Conservation (phyloP, 192 early-diverging fungal species). For the Jimgerdemannia flammicorona region DNA sequence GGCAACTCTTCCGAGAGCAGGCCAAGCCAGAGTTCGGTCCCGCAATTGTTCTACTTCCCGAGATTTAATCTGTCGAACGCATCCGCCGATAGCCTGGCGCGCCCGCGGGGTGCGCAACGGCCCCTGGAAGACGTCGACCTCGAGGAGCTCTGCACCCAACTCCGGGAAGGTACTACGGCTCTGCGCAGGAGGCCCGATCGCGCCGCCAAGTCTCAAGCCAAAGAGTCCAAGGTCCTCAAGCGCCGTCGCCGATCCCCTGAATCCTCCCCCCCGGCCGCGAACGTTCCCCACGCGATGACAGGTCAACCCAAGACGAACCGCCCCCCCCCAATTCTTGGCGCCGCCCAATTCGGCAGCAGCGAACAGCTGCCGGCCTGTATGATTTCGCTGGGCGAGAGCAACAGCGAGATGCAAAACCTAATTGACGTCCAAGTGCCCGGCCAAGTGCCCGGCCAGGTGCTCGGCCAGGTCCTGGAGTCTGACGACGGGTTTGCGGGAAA, state of each 20-base stretch:
- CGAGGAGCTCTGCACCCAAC: background rate
- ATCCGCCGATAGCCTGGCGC: background rate
- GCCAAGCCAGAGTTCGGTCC: background rate
- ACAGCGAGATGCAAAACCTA: background rate
- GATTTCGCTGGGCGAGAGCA: background rate
- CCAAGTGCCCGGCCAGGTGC: background rate
- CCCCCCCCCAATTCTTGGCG: background rate
- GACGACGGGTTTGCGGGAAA: too few relatives aligned
- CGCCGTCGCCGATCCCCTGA: background rate
- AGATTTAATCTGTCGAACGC: background rate
- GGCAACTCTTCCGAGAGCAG: background rate
- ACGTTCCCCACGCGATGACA: background rate
- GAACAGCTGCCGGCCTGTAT: background rate
- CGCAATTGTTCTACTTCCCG: background rate
- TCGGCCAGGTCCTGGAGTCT: background rate
- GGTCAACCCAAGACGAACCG: background rate
- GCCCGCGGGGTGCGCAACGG: too few relatives aligned
- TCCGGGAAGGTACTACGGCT: background rate
- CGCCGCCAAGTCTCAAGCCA: background rate
- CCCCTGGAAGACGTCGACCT: background rate
- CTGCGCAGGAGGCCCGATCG: background rate
- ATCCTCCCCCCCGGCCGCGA: background rate
- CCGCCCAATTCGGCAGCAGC: background rate
- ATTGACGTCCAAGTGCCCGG: background rate
- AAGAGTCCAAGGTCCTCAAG: background rate